A percentile compares a stretch with the other conserved stretches of the same genome.
phyloP scores from a whole-genome alignment of 2,329 filamentous ascomycete species.

The Sordariomycetes sp. region DNA sequence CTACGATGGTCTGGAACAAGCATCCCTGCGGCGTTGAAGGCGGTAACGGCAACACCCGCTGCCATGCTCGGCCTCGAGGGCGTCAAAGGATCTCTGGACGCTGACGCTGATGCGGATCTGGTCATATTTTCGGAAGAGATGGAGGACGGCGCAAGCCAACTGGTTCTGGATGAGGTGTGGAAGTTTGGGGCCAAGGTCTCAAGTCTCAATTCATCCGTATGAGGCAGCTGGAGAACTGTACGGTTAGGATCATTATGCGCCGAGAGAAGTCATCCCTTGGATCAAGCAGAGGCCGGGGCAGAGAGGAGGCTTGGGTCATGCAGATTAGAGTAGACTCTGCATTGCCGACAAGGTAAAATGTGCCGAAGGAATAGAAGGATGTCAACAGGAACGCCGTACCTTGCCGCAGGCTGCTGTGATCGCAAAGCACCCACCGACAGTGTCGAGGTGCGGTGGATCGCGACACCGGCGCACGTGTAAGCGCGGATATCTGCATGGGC shows the following conservation, averaged over 20 bases:
- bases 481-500: too few species aligned
- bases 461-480: background rate
- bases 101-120: conserved; percentile 60
- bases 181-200: conserved; percentile 60
- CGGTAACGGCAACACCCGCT: conserved; percentile 70
- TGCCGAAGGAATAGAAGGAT: background rate
- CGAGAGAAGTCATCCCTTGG: too few species aligned
- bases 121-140: conserved; percentile 54
- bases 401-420: background rate
- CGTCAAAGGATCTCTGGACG: conserved; percentile 55
- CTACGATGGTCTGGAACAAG: conserved; percentile 62
- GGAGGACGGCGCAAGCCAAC: conserved; percentile 31
- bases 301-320: too few species aligned
- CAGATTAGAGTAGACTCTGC: background rate
- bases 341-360: too few species aligned
- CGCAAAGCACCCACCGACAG: too few species aligned
- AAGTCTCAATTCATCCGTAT: too few species aligned
- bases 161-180: conserved; percentile 70
- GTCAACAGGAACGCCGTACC: background rate
- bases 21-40: conserved; percentile 58
- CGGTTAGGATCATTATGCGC: too few species aligned
- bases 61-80: conserved; percentile 61
- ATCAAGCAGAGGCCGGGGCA: too few species aligned
- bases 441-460: background rate
- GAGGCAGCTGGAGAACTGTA: too few species aligned